Evolutionary conservation across 164 flowering plant species (phyloP).

Genomic region (Euptelea pleiosperma): DNA sequence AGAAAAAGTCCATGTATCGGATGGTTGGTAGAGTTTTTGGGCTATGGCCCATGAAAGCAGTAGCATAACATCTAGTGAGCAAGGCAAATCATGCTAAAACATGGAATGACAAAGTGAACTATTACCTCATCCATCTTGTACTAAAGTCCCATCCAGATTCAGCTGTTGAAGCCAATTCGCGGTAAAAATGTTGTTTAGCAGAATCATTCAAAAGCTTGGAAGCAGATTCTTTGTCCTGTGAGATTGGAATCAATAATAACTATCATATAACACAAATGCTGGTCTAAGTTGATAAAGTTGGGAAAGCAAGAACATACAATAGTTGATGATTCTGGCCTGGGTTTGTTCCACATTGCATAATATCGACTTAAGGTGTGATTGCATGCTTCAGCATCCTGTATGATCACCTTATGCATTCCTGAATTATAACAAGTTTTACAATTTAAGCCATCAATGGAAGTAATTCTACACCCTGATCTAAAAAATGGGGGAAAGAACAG

Average conservation of each 20-base stretch:
- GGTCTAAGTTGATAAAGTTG: background rate
- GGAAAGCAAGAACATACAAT: constrained; percentile 42
- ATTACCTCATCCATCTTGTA: constrained; percentile 94
- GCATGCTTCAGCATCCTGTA: constrained; percentile 48
- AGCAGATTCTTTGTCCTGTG: constrained; percentile 70
- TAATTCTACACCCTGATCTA: background rate
- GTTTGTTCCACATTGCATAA: constrained; percentile 91
- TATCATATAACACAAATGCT: background rate
- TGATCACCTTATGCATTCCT: constrained; percentile 67
- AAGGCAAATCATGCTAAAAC: background rate
- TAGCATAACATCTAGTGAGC: too few species aligned
- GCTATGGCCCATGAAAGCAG: too few species aligned
- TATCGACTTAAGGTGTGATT: constrained; percentile 62
- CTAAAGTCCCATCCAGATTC: constrained; percentile 99
- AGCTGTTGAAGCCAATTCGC: constrained; percentile 82
- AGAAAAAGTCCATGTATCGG: too few species aligned
- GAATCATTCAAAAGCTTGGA: constrained; percentile 40
- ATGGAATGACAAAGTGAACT: background rate
- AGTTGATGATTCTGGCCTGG: constrained; percentile 84
- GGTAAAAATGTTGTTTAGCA: constrained; percentile 57
- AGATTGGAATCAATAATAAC: constrained; percentile 1
- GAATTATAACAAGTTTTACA: constrained; percentile 3
- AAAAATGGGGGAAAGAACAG: background rate
- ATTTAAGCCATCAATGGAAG: background rate
- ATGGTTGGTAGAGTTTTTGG: too few species aligned